These are phyloP conservation scores for Fusarium devonianum DNA, from an alignment of 2,329 filamentous ascomycete species.

Conservation along the genomic window DNA sequence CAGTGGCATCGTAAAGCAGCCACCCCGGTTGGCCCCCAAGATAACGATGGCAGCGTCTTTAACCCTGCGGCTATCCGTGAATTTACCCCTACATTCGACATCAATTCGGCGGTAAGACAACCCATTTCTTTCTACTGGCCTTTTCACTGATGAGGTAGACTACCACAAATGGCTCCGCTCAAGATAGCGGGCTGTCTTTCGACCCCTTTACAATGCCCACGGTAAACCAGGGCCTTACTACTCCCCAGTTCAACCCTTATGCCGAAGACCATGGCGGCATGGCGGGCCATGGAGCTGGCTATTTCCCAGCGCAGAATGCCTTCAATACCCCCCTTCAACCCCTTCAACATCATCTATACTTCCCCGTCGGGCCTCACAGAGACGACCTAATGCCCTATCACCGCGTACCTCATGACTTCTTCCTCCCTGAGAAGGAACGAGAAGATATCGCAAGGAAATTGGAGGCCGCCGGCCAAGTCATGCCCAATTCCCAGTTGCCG, in stretches of 20 bases:
- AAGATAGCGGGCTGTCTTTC: constrained; percentile 55
- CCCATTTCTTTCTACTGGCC: not conserved
- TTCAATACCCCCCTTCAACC: constrained; percentile 66
- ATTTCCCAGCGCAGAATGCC: constrained; percentile 67
- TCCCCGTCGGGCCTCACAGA: constrained; percentile 81
- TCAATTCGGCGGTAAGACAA: constrained; percentile 55
- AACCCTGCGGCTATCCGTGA: constrained; percentile 66
- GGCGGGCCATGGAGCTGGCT: constrained; percentile 64
- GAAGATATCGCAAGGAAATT: constrained; percentile 90
- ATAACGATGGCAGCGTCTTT: constrained; percentile 56
- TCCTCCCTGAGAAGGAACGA: constrained; percentile 83
- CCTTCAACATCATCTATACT: constrained; percentile 91
- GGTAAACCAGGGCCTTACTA: constrained; percentile 59
- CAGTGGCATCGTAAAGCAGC: constrained; percentile 39
- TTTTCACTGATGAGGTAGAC: constrained; percentile 41
- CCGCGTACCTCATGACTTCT: constrained; percentile 86
- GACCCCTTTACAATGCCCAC: constrained; percentile 71
- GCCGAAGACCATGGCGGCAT: constrained; percentile 72
- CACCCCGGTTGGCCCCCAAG: constrained; percentile 51
- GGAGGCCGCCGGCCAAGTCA: constrained; percentile 83
- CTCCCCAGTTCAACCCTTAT: constrained; percentile 75
- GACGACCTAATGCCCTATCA: constrained; percentile 87
- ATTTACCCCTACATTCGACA: constrained; percentile 66
- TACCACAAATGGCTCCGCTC: constrained; percentile 55
- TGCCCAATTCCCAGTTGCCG: constrained; percentile 79